A percentile compares a stretch with the other conserved stretches of the same genome.
These are phyloP conservation scores for Helminthosporium solani DNA, from an alignment of 2,329 filamentous ascomycete genomes.

Conservation along the genomic window DNA sequence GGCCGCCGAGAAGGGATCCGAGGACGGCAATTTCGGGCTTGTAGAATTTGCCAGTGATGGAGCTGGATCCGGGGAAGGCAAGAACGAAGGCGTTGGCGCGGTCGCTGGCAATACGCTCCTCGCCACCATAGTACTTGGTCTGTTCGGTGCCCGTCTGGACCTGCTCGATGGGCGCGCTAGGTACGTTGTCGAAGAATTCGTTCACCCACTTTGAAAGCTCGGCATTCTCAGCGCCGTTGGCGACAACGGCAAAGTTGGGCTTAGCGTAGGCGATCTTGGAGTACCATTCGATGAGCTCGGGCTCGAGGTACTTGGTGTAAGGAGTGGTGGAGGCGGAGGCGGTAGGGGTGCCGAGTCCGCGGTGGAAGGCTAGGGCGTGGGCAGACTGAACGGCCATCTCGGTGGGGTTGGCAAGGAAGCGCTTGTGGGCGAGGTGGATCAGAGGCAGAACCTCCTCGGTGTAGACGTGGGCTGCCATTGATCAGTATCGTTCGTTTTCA, in stretches of 20 bases:
- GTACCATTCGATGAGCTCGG: conserved; percentile 72
- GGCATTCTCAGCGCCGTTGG: conserved; percentile 77
- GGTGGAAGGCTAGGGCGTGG: conserved; percentile 88
- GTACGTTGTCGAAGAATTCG: conserved; percentile 81
- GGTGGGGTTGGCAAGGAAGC: conserved; percentile 61
- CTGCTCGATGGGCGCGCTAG: conserved; percentile 50
- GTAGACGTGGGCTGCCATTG: conserved; percentile 75
- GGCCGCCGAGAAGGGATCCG: conserved; percentile 81
- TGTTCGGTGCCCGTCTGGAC: conserved; percentile 58
- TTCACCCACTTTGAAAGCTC: conserved; percentile 86
- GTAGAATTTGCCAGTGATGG: conserved; percentile 68
- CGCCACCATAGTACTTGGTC: conserved; percentile 89
- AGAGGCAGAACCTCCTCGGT: conserved; percentile 80
- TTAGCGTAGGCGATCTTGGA: conserved; percentile 80
- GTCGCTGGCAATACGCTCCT: conserved; percentile 80
- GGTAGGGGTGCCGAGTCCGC: conserved; percentile 78
- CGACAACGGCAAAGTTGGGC: conserved; percentile 86
- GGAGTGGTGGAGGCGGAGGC: conserved; percentile 71
- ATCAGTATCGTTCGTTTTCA: conserved; percentile 12
- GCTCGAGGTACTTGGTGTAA: conserved; percentile 76
- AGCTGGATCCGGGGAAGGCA: conserved; percentile 87
- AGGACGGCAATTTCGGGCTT: conserved; percentile 91
- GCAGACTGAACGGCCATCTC: conserved; percentile 81
- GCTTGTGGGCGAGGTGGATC: conserved; percentile 76
- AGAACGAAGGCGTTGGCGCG: conserved; percentile 82